Evolutionary conservation across 805 yeast genomes (phyloP).

Genomic region (Hanseniaspora mollemarum): DNA sequence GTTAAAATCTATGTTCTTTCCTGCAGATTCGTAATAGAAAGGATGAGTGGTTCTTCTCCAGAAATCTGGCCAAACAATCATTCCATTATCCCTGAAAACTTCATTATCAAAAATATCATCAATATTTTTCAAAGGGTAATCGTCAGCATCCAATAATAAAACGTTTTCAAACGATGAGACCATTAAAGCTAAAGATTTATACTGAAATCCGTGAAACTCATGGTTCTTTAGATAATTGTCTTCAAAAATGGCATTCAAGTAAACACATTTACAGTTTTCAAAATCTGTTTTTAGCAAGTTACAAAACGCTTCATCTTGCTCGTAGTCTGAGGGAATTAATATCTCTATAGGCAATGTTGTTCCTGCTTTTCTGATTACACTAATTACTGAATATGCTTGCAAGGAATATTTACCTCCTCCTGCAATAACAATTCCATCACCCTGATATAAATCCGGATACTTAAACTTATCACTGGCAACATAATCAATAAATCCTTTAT

Average conservation of each 20-base stretch:
- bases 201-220: slow-evolving; percentile 52
- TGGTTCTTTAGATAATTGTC: slow-evolving; percentile 37
- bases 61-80: slow-evolving; percentile 73
- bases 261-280: slow-evolving; percentile 56
- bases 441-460: slow-evolving; percentile 12
- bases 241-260: slow-evolving; percentile 46
- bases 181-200: slow-evolving; percentile 56
- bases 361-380: slow-evolving; percentile 49
- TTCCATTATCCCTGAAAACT: slow-evolving; percentile 42
- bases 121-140: slow-evolving; percentile 56
- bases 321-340: slow-evolving; percentile 54
- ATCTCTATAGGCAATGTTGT: slow-evolving; percentile 64
- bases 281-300: slow-evolving; percentile 38
- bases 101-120: slow-evolving; percentile 47
- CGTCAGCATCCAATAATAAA: slow-evolving; percentile 63
- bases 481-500: not conserved
- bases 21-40: slow-evolving; percentile 56
- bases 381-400: slow-evolving; percentile 53
- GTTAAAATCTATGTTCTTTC: slow-evolving; percentile 35
- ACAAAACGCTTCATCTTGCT: slow-evolving; percentile 52
- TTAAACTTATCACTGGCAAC: not conserved
- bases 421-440: slow-evolving; percentile 49
- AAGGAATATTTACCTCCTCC: slow-evolving; percentile 76
- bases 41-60: slow-evolving; percentile 82
- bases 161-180: slow-evolving; percentile 65